Conservation (phyloP, 768 basidiomycete species). For the Phaffia tasmanica region DNA sequence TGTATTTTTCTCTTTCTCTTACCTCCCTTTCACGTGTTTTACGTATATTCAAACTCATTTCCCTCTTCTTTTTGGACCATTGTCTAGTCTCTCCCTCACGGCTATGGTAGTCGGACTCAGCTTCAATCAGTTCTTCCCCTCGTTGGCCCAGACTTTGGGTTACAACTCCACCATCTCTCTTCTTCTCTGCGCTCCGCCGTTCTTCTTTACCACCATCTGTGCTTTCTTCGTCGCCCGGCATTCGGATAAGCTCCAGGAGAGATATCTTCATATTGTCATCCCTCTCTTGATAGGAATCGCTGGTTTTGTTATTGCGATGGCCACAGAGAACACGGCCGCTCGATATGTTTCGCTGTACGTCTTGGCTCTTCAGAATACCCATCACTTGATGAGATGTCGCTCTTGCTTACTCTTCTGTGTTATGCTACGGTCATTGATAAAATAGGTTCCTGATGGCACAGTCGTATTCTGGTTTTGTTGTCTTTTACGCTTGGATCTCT, state of each 20-base stretch:
- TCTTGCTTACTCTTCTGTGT: background rate
- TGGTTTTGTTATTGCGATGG: constrained; percentile 31
- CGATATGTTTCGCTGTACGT: constrained; percentile 47
- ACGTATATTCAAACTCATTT: too few relatives aligned
- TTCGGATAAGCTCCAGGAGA: constrained; percentile 60
- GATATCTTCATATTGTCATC: constrained; percentile 41
- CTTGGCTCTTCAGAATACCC: background rate
- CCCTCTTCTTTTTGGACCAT: background rate
- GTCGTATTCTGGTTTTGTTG: constrained; percentile 60
- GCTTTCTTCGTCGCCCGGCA: constrained; percentile 50
- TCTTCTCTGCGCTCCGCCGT: constrained; percentile 50
- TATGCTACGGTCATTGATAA: background rate
- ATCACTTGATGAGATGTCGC: background rate
- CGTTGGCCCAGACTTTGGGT: constrained; percentile 56
- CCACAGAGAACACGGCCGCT: background rate
- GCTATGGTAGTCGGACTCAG: constrained; percentile 19
- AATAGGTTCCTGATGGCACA: constrained; percentile 41
- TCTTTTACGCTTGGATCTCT: constrained; percentile 42
- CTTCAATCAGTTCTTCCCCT: constrained; percentile 30
- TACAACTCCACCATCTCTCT: constrained; percentile 52
- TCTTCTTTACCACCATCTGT: constrained; percentile 44
- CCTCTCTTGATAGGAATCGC: constrained; percentile 16
- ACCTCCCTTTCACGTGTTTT: background rate
- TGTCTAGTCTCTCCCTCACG: constrained; percentile 1
- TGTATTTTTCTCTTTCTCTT: background rate